These are phyloP conservation scores for Colletotrichum orbiculare DNA, from an alignment of 2,329 filamentous ascomycete genomes.

Conservation along the genomic window DNA sequence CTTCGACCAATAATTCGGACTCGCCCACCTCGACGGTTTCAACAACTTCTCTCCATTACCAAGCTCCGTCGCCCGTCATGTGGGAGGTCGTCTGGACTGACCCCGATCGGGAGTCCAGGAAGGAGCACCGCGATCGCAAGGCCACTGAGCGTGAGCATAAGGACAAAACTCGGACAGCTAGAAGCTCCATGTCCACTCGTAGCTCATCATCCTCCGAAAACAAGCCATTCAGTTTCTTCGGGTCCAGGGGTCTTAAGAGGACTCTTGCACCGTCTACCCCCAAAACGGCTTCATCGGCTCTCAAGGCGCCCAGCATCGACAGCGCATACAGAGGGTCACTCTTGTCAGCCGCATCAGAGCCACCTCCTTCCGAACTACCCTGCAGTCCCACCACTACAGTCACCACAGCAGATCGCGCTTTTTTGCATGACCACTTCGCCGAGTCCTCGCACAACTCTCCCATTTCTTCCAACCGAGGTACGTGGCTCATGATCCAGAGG, in stretches of 20 bases:
- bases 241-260: conserved; percentile 52
- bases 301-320: conserved; percentile 29
- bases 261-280: conserved; percentile 39
- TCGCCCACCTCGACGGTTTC: background rate
- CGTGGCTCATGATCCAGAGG: conserved; percentile 8
- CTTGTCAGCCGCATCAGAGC: conserved; percentile 28
- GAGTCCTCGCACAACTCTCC: conserved; percentile 37
- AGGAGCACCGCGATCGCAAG: conserved; percentile 63
- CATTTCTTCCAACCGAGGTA: conserved; percentile 50
- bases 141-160: conserved; percentile 51
- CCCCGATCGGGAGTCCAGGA: conserved; percentile 62
- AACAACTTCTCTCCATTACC: background rate
- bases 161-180: conserved; percentile 44
- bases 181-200: conserved; percentile 54
- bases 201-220: conserved; percentile 55
- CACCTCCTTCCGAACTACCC: conserved; percentile 18
- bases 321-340: conserved; percentile 29
- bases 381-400: conserved; percentile 8
- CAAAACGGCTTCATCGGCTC: conserved; percentile 34
- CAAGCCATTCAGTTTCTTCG: conserved; percentile 57
- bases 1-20: no score
- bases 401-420: conserved; percentile 14
- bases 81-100: conserved; percentile 71
- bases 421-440: conserved; percentile 19
- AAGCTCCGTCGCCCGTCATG: conserved; percentile 51